phyloP scores from a whole-genome alignment of 768 basidiomycete species.

The Russula olivacea region DNA sequence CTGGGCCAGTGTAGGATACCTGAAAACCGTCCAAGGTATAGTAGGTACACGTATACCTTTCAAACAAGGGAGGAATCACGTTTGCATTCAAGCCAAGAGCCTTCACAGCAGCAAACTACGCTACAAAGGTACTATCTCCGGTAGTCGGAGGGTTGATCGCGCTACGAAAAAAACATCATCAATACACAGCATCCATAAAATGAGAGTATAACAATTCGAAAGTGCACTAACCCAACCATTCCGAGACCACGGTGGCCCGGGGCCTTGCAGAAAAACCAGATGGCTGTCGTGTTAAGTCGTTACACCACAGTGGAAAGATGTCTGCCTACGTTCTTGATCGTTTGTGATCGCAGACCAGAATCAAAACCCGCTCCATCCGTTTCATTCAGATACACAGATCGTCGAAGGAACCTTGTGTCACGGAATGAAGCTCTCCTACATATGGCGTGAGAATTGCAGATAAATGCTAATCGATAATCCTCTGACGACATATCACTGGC shows the following conservation, averaged over 20 bases:
- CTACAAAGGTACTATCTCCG: conserved; percentile 41
- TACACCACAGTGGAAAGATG: neutral
- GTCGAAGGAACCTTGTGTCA: conserved; percentile 31
- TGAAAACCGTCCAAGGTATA: conserved; percentile 12
- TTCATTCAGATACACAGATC: conserved; percentile 39
- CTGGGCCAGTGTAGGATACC: conserved; percentile 37
- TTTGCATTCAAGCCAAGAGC: conserved; percentile 34
- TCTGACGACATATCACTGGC: neutral
- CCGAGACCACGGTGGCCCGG: conserved; percentile 44
- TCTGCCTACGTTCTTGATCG: conserved; percentile 40
- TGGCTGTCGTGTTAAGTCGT: conserved; percentile 34
- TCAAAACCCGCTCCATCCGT: conserved; percentile 44
- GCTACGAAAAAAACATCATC: conserved; percentile 13
- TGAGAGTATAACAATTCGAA: neutral
- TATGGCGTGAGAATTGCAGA: conserved; percentile 1
- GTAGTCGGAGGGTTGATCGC: conserved; percentile 44
- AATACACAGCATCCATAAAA: neutral
- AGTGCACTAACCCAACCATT: conserved; percentile 39
- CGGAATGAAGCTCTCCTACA: conserved; percentile 27
- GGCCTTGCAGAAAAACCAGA: conserved; percentile 54
- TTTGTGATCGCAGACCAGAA: conserved; percentile 48
- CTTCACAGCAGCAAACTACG: conserved; percentile 38
- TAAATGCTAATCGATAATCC: neutral
- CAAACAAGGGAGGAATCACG: conserved; percentile 29
- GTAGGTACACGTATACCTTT: too few relatives aligned